phyloP scores from a whole-genome alignment of 2,329 filamentous ascomycete species.

The Zymoseptoria ardabiliae region DNA sequence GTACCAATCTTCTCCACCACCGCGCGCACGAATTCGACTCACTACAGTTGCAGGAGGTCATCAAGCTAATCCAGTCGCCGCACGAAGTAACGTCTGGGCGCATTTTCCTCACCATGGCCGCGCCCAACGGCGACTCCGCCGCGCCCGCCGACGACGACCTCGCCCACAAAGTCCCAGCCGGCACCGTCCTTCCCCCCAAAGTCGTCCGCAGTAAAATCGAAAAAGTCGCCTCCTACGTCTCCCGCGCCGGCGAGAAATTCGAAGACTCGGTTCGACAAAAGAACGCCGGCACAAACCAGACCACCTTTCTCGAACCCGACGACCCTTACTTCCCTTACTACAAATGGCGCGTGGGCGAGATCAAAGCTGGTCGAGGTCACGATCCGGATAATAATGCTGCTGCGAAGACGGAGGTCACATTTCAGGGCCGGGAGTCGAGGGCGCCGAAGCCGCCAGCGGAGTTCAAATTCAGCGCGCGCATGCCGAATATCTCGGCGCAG shows the following conservation, averaged over 20 bases:
- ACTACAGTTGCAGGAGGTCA: no score
- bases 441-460: conserved; percentile 74
- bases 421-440: conserved; percentile 57
- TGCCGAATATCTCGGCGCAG: conserved; percentile 94
- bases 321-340: conserved; percentile 89
- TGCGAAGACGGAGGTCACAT: conserved; percentile 26
- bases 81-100: not conserved
- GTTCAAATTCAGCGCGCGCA: conserved; percentile 89
- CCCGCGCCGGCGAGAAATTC: conserved; percentile 58
- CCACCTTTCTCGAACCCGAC: conserved; percentile 71
- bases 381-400: conserved; percentile 45
- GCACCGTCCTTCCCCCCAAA: conserved; percentile 76
- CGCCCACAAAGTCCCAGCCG: conserved; percentile 68
- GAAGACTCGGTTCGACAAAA: conserved; percentile 82
- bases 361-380: conserved; percentile 74
- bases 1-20: no score
- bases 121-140: conserved; percentile 21
- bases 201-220: conserved; percentile 81
- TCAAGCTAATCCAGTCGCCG: no score
- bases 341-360: conserved; percentile 80
- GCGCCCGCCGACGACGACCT: conserved; percentile 39
- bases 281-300: conserved; percentile 77
- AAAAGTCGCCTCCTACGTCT: conserved; percentile 90
- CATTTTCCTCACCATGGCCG: conserved; percentile 21
- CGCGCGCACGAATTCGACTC: no score